Percentiles rank a stretch among this genome's conserved stretches.
Conservation (phyloP, 495 filamentous ascomycete genomes). For the Podospora comata region DNA sequence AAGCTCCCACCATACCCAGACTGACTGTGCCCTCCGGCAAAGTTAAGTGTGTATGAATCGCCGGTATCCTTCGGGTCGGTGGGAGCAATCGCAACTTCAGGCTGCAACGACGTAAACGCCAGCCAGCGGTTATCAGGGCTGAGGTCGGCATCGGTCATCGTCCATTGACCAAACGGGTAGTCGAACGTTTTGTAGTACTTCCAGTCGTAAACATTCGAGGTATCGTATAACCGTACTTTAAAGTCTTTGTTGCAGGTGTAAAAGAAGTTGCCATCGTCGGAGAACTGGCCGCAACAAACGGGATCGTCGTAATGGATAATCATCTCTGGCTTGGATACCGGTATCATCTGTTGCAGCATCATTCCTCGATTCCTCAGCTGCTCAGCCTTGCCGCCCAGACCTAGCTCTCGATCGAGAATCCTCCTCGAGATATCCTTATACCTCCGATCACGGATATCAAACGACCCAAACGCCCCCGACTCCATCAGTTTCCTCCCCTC, state of each 20-base stretch:
- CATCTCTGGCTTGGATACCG: conserved; percentile 74
- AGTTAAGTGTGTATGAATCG: conserved; percentile 73
- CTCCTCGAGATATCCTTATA: conserved; percentile 58
- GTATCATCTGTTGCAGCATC: conserved; percentile 62
- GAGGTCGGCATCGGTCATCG: conserved; percentile 87
- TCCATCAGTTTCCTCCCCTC: conserved; percentile 73
- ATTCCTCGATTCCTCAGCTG: conserved; percentile 56
- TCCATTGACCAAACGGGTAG: conserved; percentile 88
- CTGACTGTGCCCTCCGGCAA: conserved; percentile 47
- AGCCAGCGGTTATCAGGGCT: conserved; percentile 90
- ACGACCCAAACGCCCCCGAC: conserved; percentile 71
- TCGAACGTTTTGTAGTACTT: conserved; percentile 89
- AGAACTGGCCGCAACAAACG: conserved; percentile 95
- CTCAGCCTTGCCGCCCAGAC: conserved; percentile 48
- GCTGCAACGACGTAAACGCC: conserved; percentile 82
- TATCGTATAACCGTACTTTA: conserved; percentile 94
- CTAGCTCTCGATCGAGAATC: conserved; percentile 78
- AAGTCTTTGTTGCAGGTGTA: conserved; percentile 94
- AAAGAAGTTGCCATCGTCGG: conserved; percentile 95
- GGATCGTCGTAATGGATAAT: conserved; percentile 81
- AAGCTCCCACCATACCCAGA: conserved; percentile 43
- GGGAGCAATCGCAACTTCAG: conserved; percentile 75
- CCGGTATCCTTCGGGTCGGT: conserved; percentile 79
- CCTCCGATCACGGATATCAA: conserved; percentile 50
- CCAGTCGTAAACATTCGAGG: conserved; percentile 93